Evolutionary conservation across 116 monocot species (phyloP), one percentile per base, ranked within the genome.

Genomic region (Trichopus zeylanicus): DNA sequence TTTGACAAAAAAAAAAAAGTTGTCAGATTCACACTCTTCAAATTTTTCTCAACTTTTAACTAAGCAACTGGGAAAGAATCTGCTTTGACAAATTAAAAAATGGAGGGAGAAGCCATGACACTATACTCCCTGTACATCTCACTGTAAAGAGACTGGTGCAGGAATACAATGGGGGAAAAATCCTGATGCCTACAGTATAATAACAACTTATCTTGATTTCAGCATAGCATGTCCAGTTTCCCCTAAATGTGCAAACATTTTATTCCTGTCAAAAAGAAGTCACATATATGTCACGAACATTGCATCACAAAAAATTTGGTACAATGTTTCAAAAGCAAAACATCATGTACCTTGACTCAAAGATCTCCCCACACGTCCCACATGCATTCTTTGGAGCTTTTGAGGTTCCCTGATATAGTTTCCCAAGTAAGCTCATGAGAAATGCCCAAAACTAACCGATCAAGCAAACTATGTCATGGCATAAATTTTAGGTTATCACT

Each of bases 281-380:
- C 47, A 19, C 12, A 26, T 6, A n/a, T 1, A 11, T 24, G 34
- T 6, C 49, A 11, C 6, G 2, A 53, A 19, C 24, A 20, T 39
- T 20, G 13, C 58, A 15, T 28, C 10, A 56, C 24, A 35, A 57
- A 54, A 25, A 30, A 22, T 22, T 13, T 30, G 27, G 54, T 6
- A 37, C 12, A 8, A 49, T 5, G 20, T 8, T 49, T 2, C 18
- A 42, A 24, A 49, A 9, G 49, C 2, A 49, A 49, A 22, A 4
- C 6, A 21, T 7, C 21, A 49, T 22, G 23, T 80, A 91, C 90
- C 90, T 91, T 29, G 90, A 79, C 4, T 91, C 86, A 60, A 91
- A 91, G 63, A 18, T 81, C 57, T 78, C 75, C 12, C 87, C 92
- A 70, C 92, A 92, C 7, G 75, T 76, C 10, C 71, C 92, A 52